Percentiles rank a stretch among this genome's conserved stretches.
These are phyloP conservation scores for Barnettozyma californica DNA, from an alignment of 805 yeast genomes.

Conservation along the genomic window DNA sequence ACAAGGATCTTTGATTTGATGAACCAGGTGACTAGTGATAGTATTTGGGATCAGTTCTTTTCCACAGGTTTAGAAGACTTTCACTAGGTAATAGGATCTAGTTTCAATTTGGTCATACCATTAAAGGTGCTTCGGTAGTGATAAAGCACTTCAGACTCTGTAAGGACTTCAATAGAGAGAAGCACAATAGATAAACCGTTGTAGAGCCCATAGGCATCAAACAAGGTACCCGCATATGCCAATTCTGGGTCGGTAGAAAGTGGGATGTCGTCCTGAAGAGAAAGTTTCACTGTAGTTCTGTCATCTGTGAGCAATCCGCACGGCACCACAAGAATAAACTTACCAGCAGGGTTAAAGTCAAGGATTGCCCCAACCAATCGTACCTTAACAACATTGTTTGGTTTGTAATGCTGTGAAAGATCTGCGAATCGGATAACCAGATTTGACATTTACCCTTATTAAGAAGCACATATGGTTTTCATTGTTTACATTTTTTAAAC, in stretches of 20 bases:
- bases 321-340: slow-evolving; percentile 13
- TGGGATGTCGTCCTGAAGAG: slow-evolving; percentile 12
- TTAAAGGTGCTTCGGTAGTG: background rate
- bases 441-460: slow-evolving; percentile 9
- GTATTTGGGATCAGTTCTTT: slow-evolving; percentile 67
- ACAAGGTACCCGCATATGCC: slow-evolving; percentile 17
- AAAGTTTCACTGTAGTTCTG: slow-evolving; percentile 5
- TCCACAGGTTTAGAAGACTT: slow-evolving; percentile 2
- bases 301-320: slow-evolving; percentile 11
- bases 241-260: slow-evolving; percentile 13
- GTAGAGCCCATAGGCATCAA: slow-evolving; percentile 16
- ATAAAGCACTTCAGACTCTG: slow-evolving; percentile 3
- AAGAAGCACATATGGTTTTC: too few relatives aligned
- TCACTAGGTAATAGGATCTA: slow-evolving; percentile 4
- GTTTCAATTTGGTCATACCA: slow-evolving; percentile 6
- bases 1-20: slow-evolving; percentile 54
- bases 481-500: background rate
- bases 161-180: slow-evolving; percentile 10
- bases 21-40: slow-evolving; percentile 50
- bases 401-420: slow-evolving; percentile 2
- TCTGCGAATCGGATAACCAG: slow-evolving; percentile 13
- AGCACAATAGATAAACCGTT: slow-evolving; percentile 11
- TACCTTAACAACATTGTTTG: slow-evolving; percentile 15
- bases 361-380: slow-evolving; percentile 19
- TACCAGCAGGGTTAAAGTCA: slow-evolving; percentile 15